Percentiles rank a stretch among this genome's conserved stretches.
Conservation (phyloP, 2,329 filamentous ascomycete genomes). For the Ophiostoma himal-ulmi region DNA sequence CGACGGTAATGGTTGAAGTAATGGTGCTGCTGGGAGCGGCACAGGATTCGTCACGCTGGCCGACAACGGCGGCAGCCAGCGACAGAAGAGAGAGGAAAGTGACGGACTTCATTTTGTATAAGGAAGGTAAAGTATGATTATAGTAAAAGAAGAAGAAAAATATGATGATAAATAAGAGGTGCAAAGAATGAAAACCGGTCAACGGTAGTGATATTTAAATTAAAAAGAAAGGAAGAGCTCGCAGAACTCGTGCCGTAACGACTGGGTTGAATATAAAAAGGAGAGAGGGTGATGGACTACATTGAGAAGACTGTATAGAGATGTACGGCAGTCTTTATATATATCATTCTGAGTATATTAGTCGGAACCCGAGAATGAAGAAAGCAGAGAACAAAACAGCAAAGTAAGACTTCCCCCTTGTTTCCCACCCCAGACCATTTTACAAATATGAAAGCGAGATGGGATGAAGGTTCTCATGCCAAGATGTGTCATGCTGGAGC, state of each 20-base stretch:
- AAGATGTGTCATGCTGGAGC: not conserved
- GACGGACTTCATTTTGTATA: not conserved
- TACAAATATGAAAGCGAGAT: not conserved
- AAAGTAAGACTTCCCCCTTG: not conserved
- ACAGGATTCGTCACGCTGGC: conserved; percentile 7
- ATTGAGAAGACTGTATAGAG: not conserved
- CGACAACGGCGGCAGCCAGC: not conserved
- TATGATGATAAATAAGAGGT: not conserved
- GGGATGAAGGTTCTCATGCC: not conserved
- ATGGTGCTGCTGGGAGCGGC: conserved; percentile 3
- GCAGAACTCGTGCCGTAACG: conserved; percentile 13
- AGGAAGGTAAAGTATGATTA: not conserved
- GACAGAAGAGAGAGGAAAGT: conserved; percentile 11
- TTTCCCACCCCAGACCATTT: not conserved
- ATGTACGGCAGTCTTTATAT: not conserved
- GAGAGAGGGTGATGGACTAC: not conserved
- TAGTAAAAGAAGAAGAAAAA: not conserved
- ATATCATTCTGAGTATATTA: not conserved
- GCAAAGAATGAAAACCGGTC: conserved; percentile 2
- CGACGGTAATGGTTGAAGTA: conserved; percentile 10
- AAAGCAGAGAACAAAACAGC: not conserved
- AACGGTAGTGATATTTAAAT: not conserved
- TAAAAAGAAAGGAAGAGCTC: conserved; percentile 14
- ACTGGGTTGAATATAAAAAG: conserved; percentile 3
- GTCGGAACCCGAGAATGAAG: not conserved